Percentiles rank a stretch among this genome's conserved stretches.
Evolutionary conservation across 2,329 filamentous ascomycete species (phyloP).

Genomic region (Fusarium albidum): DNA sequence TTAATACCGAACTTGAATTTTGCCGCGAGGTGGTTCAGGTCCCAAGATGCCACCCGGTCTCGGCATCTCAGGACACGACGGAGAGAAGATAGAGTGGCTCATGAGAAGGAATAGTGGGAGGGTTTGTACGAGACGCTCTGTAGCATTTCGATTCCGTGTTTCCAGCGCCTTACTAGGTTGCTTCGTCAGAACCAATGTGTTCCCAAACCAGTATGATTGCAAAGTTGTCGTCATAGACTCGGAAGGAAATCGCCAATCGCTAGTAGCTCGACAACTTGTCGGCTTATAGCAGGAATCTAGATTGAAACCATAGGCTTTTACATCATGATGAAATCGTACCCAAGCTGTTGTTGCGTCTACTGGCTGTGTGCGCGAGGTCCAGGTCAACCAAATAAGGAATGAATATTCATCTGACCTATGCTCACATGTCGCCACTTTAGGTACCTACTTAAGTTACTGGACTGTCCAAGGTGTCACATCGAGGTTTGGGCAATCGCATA

Average conservation of each 20-base stretch:
- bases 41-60: constrained; percentile 20
- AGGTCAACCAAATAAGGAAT: too few species aligned
- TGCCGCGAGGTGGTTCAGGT: constrained; percentile 36
- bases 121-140: constrained; percentile 39
- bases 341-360: too few species aligned
- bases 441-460: too few species aligned
- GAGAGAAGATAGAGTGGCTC: constrained; percentile 32
- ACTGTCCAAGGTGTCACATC: too few species aligned
- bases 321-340: too few species aligned
- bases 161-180: constrained; percentile 42
- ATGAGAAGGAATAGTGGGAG: constrained; percentile 30
- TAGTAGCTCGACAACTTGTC: too few species aligned
- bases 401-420: too few species aligned
- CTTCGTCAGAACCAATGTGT: constrained; percentile 31
- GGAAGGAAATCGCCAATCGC: neutral
- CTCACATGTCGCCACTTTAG: too few species aligned
- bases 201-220: constrained; percentile 4
- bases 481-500: too few species aligned
- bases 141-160: constrained; percentile 36
- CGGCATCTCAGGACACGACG: constrained; percentile 30
- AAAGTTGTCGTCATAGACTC: neutral
- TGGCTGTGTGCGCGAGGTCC: too few species aligned
- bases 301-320: too few species aligned
- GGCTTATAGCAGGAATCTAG: too few species aligned
- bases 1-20: constrained; percentile 46